phyloP scores from a whole-genome alignment of 2,329 filamentous ascomycete genomes.

The Penicillium brevicompactum region DNA sequence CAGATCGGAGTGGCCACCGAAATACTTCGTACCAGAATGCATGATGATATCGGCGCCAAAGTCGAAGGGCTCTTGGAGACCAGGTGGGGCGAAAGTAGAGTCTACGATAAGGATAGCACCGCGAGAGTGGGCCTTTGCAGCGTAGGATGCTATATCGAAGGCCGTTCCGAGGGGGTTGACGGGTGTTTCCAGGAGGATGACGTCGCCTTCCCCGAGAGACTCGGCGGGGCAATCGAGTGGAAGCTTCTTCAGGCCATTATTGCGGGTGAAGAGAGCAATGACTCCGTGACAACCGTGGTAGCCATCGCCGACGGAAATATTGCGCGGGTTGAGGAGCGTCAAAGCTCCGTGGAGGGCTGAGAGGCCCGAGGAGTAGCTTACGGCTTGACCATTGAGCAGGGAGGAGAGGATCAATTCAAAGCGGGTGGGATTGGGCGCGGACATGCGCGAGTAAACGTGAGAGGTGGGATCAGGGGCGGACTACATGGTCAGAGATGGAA shows the following conservation, averaged over 20 bases:
- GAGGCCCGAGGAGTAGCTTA: slow-evolving; percentile 84
- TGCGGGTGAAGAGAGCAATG: slow-evolving; percentile 69
- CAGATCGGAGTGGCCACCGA: slow-evolving; percentile 93
- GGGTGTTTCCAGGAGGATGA: slow-evolving; percentile 91
- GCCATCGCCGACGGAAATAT: slow-evolving; percentile 78
- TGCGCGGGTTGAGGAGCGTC: slow-evolving; percentile 78
- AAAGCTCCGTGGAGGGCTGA: slow-evolving; percentile 86
- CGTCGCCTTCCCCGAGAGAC: slow-evolving; percentile 72
- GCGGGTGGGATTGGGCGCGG: slow-evolving; percentile 77
- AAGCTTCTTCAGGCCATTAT: slow-evolving; percentile 74
- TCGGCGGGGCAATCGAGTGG: slow-evolving; percentile 68
- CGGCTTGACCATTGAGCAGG: slow-evolving; percentile 64
- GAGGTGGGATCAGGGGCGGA: slow-evolving; percentile 33
- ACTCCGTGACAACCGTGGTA: slow-evolving; percentile 96
- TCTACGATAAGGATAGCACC: slow-evolving; percentile 84
- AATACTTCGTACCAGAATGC: slow-evolving; percentile 95
- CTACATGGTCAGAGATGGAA: slow-evolving; percentile 14
- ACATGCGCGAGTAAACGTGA: slow-evolving; percentile 82
- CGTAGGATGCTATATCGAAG: slow-evolving; percentile 70
- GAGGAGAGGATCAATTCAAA: slow-evolving; percentile 80
- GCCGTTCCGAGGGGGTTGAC: slow-evolving; percentile 88
- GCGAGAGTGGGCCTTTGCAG: slow-evolving; percentile 67
- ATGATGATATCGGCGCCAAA: slow-evolving; percentile 84
- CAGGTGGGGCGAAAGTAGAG: slow-evolving; percentile 89
- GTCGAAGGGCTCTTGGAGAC: slow-evolving; percentile 80